Evolutionary conservation across 257 asterid genomes (phyloP), one percentile per base, ranked within the genome.

Genomic region (Solanum piurae): DNA sequence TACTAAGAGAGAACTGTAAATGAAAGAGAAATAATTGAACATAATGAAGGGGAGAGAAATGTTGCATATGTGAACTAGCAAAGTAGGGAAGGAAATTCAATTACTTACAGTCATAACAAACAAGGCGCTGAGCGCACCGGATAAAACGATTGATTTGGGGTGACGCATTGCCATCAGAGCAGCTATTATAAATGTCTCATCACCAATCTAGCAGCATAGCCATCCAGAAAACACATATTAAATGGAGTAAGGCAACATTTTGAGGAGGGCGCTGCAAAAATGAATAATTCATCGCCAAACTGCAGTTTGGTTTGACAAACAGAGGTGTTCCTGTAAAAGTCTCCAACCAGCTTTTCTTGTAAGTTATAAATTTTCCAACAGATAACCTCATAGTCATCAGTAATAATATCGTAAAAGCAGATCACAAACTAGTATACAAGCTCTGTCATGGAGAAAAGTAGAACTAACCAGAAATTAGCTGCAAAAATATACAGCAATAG

Each of bases 111-210:
- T 97, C 99, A 97, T 97, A 86, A 97, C 93, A 91, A 95, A 93
- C 94, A 96, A 91, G 86, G 99, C 98, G 90, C 98, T 96, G 86
- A 96, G 98, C n/a, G 99, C 99, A 87, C 99, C 98, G 34, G 98
- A 95, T 87, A 96, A 92, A 89, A 96, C 98, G 46, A 96, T 96
- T 64, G 99, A 92, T 92, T 96, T 96, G 87, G 99, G 99, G 88
- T 96, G 99, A 69, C 99, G 99, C 99, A 97, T 95, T 10, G 99
- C 99, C 99, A 97, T 95, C 75, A 97, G 98, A 89, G 99, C 98
- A 40, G 99, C 99, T 88, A 97, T 97, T 62, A 95, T 97, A 89
- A 95, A 97, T 21, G 99, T 95, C 91, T 97, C 98, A 85, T 97
- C 99, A 86, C 98, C 98, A 89, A 95, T 94, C 98, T 96, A 91